Base-by-base conservation (phyloP, 768 basidiomycete genomes). In the Auriscalpium vulgare region DNA sequence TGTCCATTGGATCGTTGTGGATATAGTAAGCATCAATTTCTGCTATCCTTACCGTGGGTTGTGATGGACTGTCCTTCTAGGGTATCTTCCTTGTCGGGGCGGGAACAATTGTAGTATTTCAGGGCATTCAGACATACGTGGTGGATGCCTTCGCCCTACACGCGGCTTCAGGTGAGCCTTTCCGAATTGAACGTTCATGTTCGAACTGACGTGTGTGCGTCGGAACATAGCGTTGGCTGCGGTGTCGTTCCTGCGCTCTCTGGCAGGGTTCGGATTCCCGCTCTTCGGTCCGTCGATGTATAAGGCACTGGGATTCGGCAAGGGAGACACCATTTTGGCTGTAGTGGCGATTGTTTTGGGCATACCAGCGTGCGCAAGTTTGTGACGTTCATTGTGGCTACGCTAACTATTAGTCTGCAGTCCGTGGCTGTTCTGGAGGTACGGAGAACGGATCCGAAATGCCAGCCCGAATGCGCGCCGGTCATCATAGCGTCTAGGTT, bases 241-340 rank as follows among this genome's bases (percentile, higher is more conserved):
- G 0, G 79, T 80, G 16, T 72, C 82, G 0, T 85, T 67, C 63
- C 65, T 88, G 8, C 81, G 88, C 17, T 81, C 84, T 0, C 54
- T 87, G 0, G 78, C 81, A 1, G 89, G 88, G 0, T 88, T 87
- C 54, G 81, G 77, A 1, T 88, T 91, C 65, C 88, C 88, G 4
- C 69, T 90, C 16, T 90, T 90, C 60, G 85, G 83, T 3, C 81
- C 84, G 21, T 71, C 77, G 38, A 85, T 89, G 81, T 88, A 78
- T 67, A 65, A 71, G 2, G 70, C 71, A 10, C 72, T 89, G 0
- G 88, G 87, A 3, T 85, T 84, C 56, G 88, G 87, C 0, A 85
- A 82, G 58, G 85, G 84, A 8, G 69, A 82, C 58, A 85, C 86
- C 0, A 72, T 89, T 3, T 72, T 90, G 4, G 86, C 86, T 0